Evolutionary conservation across 768 basidiomycete species (phyloP).

Genomic region (Lentinula boryana): DNA sequence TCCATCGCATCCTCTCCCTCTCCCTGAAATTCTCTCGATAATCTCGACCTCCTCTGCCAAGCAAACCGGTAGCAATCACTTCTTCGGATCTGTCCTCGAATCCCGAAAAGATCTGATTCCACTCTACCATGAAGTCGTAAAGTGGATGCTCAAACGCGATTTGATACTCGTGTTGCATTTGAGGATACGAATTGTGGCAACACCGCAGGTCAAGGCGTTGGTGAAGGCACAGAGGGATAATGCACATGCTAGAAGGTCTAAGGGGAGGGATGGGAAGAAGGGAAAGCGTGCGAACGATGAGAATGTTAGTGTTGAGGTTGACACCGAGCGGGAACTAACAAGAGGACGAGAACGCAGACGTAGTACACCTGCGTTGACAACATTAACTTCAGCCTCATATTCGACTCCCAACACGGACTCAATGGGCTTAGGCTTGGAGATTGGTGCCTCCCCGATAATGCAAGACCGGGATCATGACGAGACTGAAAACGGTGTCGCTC

Average conservation of each 20-base stretch:
- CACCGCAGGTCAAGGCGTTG: slow-evolving; percentile 63
- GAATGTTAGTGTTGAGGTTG: slow-evolving; percentile 7
- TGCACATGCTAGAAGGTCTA: slow-evolving; percentile 9
- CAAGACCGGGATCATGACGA: neutral
- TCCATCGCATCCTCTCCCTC: neutral
- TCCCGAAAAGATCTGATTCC: slow-evolving; percentile 54
- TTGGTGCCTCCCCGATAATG: neutral
- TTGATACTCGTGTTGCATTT: slow-evolving; percentile 82
- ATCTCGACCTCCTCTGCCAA: slow-evolving; percentile 67
- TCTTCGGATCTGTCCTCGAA: slow-evolving; percentile 74
- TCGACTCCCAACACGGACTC: neutral
- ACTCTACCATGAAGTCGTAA: slow-evolving; percentile 74
- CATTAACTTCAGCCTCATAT: slow-evolving; percentile 9
- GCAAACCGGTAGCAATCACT: slow-evolving; percentile 57
- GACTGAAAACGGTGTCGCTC: slow-evolving; percentile 22
- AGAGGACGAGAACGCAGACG: slow-evolving; percentile 15
- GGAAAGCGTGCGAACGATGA: slow-evolving; percentile 6
- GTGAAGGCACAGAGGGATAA: slow-evolving; percentile 44
- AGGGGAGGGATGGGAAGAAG: slow-evolving; percentile 4
- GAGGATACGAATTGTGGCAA: slow-evolving; percentile 78
- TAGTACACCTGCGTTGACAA: neutral
- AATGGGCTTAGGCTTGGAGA: neutral
- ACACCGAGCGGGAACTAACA: slow-evolving; percentile 10
- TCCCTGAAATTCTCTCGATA: slow-evolving; percentile 19
- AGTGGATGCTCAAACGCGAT: slow-evolving; percentile 89